Evolutionary conservation across 768 basidiomycete genomes (phyloP), one percentile per base, ranked within the genome.

Genomic region (Hericium coralloides): DNA sequence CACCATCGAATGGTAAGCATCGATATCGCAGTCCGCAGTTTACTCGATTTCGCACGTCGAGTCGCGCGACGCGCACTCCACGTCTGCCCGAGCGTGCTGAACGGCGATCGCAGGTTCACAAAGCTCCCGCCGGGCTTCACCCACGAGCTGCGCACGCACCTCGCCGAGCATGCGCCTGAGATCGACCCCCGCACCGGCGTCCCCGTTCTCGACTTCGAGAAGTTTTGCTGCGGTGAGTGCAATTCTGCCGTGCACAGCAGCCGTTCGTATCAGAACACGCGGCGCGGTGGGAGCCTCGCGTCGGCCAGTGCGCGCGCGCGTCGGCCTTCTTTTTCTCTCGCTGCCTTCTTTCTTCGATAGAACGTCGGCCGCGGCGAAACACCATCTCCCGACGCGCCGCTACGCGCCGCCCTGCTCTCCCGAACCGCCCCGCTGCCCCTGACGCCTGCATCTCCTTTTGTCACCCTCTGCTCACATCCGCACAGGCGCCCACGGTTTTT

Each of bases 401-500:
- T 12, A 43, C 18, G 41, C 41, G 18, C 1, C 2, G 41, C 15
- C 18, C 12, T 43, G 41, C 12, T 15, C 41, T 43, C 31, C 1
- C 6, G 41, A 18, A 18, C 12, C 38, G 51, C 15, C 39, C n/a
- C 36, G 41, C 52, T 23, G 1, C 20, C n/a, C 22, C 10, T 31
- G 31, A 31, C 7, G 31, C 31, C 4, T 1, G 31, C 4, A 31
- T 9, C 31, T 31, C 31, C 8, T 6, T 31, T 31, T 9, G 31
- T 31, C 18, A n/a, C n/a, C 14, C 22, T 18, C 4, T 1, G 10
- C 31, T 31, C 31, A 31, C 31, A 9, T 31, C 10, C 36, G 22
- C 31, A 15, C 14, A 84, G 89, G 89, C 4, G 90, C 90, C 1
- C 91, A 93, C 71, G 91, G 91, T 1, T 86, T 93, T 63, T 80